phyloP scores from a whole-genome alignment of 371 early-diverging fungal genomes.

The Amoeboaphelidium occidentale region DNA sequence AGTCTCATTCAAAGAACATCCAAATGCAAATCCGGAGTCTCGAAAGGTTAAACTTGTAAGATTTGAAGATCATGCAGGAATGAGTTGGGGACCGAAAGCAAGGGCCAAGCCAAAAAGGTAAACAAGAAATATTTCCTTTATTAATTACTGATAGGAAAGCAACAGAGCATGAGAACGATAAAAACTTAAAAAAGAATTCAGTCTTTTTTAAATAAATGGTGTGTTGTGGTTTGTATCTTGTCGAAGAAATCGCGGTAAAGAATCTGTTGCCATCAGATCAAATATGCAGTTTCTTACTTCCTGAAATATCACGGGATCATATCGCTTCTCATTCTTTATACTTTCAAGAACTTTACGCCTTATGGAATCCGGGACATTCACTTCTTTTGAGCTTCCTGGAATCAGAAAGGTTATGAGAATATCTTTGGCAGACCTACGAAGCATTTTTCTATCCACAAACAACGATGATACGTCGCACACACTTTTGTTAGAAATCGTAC shows the following conservation, averaged over 20 bases:
- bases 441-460: neutral
- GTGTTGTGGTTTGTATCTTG: neutral
- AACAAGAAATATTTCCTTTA: too few relatives aligned
- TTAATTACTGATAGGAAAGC: too few relatives aligned
- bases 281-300: neutral
- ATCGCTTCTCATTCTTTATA: neutral
- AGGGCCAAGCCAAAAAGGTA: neutral
- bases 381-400: neutral
- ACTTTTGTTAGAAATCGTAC: too few relatives aligned
- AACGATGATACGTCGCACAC: too few relatives aligned
- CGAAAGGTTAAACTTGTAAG: conserved; percentile 56
- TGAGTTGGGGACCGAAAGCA: conserved; percentile 83
- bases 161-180: too few relatives aligned
- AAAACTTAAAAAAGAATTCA: too few relatives aligned
- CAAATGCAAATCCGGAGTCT: conserved; percentile 42
- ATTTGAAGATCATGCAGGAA: conserved; percentile 74
- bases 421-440: neutral
- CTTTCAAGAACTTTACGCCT: neutral
- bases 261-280: neutral
- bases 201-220: neutral
- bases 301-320: neutral
- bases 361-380: neutral
- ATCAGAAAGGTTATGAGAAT: neutral
- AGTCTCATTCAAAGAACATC: conserved; percentile 39
- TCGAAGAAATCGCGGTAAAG: neutral